Base-by-base conservation (phyloP, 2,329 filamentous ascomycete genomes). In the Trichoderma breve region DNA sequence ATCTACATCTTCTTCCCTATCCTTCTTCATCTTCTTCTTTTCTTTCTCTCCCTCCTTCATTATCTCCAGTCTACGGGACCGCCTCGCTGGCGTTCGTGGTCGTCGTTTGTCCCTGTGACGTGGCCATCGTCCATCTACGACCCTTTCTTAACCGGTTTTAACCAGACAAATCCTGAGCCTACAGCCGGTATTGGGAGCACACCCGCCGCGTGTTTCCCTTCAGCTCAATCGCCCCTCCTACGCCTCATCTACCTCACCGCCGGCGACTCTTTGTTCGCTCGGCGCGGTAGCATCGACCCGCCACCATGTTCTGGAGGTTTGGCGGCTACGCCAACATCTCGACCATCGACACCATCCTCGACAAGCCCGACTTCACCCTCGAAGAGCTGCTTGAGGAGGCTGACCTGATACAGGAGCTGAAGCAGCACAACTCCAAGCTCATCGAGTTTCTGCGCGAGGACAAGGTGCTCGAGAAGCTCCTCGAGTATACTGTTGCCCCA, bases 221-320 rank as follows among this genome's bases (percentile, higher is more conserved):
- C 18, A n/a, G 47, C 34, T 60, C 53, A 67, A 55, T n/a, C 30
- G 32, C 32, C 51, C 70, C 73, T 73, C 64, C 67, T 74, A 47
- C 65, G 34, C 65, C 36, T 63, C 74, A 70, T 73, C 73, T 74
- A 73, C 71, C 74, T 75, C 74, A 75, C 75, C 76, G 77, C 79
- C 78, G 79, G 77, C 77, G 78, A 78, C 73, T 72, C 14, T 73
- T 72, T 73, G 6, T 73, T 77, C 75, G 74, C 77, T 77, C 78
- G 77, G 80, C 76, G 79, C 78, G 75, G 78, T 78, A 77, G 77
- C 76, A 73, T 75, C 77, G 76, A 74, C 71, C 78, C 78, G 81
- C 80, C 91, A 95, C 83, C 86, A 99, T 99, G 96, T 99, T 99
- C 85, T 99, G 96, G 96, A 92, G 95, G 85, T 99, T 98, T 88